Conservation (phyloP, 2,329 filamentous ascomycete species). For the Akanthomyces dipterigenus region DNA sequence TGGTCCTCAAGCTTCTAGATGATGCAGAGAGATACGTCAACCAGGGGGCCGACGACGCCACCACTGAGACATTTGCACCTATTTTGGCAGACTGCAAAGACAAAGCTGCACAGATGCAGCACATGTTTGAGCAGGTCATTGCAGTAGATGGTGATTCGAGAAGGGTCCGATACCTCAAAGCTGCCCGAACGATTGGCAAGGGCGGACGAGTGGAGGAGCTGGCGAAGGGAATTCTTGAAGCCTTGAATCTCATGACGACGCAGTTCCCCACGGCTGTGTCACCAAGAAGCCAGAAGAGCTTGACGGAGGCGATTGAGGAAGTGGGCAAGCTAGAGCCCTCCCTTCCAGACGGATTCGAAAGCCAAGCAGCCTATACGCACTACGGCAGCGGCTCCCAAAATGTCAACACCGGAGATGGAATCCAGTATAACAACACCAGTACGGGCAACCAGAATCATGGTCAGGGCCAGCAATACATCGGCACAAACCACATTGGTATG, state of each 20-base stretch:
- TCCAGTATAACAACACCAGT: too few species aligned
- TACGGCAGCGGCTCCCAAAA: too few species aligned
- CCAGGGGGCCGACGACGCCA: not conserved
- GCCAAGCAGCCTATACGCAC: too few species aligned
- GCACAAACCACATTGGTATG: too few species aligned
- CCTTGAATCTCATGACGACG: slow-evolving; percentile 20
- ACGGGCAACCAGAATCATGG: too few species aligned
- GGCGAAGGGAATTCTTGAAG: slow-evolving; percentile 22
- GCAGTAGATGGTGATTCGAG: slow-evolving; percentile 13
- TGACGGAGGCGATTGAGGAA: too few species aligned
- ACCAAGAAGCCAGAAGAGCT: slow-evolving; percentile 5
- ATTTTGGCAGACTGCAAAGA: slow-evolving; percentile 18
- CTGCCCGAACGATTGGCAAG: slow-evolving; percentile 18
- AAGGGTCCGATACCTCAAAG: slow-evolving; percentile 17
- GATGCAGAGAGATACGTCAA: not conserved
- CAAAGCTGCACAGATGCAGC: slow-evolving; percentile 17
- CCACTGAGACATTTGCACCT: slow-evolving; percentile 3
- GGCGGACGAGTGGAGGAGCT: slow-evolving; percentile 20
- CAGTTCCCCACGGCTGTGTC: slow-evolving; percentile 5
- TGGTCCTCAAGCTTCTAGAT: slow-evolving; percentile 19
- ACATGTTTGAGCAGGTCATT: slow-evolving; percentile 16
- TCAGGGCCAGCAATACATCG: too few species aligned
- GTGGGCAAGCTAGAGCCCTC: too few species aligned
- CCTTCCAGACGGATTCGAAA: too few species aligned
- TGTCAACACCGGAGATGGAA: too few species aligned